These are phyloP conservation scores for Crucihimalaya himalaica DNA, from an alignment of 345 rosid genomes.

Conservation along the genomic window DNA sequence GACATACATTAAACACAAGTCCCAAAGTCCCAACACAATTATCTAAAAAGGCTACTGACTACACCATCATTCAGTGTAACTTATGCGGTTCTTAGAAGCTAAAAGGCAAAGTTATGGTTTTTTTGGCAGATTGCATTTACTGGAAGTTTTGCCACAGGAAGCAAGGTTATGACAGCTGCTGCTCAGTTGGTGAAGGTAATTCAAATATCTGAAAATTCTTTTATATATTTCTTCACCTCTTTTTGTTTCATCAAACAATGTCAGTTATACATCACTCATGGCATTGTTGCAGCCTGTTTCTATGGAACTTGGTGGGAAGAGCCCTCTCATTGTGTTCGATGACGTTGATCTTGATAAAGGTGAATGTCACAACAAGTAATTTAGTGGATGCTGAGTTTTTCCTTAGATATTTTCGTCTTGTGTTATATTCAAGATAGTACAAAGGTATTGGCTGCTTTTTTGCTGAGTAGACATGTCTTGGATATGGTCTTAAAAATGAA, in stretches of 20 bases:
- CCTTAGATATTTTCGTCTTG: not conserved
- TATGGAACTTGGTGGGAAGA: slow-evolving; percentile 94
- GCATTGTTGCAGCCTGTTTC: slow-evolving; percentile 68
- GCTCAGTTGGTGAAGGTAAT: slow-evolving; percentile 86
- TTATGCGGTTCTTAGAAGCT: slow-evolving; percentile 13
- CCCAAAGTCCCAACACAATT: not conserved
- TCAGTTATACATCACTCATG: slow-evolving; percentile 10
- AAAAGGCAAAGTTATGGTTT: slow-evolving; percentile 6
- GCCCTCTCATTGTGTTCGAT: slow-evolving; percentile 89
- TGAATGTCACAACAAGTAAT: slow-evolving; percentile 31
- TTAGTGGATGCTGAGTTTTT: not conserved
- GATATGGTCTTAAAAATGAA: not conserved
- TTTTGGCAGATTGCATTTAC: slow-evolving; percentile 79
- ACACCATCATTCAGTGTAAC: not conserved
- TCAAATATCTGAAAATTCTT: not conserved
- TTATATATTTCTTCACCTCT: not conserved
- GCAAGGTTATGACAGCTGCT: slow-evolving; percentile 80
- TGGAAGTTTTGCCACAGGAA: slow-evolving; percentile 90
- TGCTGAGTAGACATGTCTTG: not conserved
- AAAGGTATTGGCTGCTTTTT: not conserved
- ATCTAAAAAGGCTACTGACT: not conserved
- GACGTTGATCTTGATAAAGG: slow-evolving; percentile 93
- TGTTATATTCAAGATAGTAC: slow-evolving; percentile 7
- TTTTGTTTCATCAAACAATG: slow-evolving; percentile 12
- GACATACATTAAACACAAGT: not conserved